Percentiles rank a stretch among this genome's conserved stretches.
Conservation (phyloP, 2,329 filamentous ascomycete genomes). For the Iodosphaeria phyllophila region DNA sequence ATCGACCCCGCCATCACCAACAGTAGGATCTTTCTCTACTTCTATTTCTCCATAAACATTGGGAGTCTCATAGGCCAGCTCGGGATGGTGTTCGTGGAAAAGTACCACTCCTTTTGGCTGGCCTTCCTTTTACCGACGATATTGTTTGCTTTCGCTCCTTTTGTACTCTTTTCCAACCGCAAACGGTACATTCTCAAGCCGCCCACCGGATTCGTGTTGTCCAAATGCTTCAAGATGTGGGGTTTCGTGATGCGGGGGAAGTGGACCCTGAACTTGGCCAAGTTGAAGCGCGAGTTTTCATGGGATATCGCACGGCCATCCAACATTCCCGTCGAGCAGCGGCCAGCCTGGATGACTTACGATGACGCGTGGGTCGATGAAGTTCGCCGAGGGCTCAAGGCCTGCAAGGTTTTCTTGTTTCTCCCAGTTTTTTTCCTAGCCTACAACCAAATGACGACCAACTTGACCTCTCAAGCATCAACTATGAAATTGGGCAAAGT, state of each 20-base stretch:
- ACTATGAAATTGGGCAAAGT: conserved; percentile 27
- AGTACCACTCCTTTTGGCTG: conserved; percentile 43
- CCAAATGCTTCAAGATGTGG: conserved; percentile 37
- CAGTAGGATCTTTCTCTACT: conserved; percentile 48
- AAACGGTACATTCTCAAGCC: conserved; percentile 35
- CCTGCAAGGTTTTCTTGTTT: conserved; percentile 22
- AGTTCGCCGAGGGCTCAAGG: conserved; percentile 29
- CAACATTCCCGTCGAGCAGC: conserved; percentile 19
- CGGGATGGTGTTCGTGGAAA: conserved; percentile 38
- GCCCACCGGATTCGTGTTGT: conserved; percentile 47
- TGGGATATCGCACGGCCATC: conserved; percentile 42
- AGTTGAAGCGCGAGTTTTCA: conserved; percentile 1
- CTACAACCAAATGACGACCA: conserved; percentile 19
- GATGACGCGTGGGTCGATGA: conserved; percentile 51
- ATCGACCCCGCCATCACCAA: conserved; percentile 52
- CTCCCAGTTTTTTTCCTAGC: conserved; percentile 21
- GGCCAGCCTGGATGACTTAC: conserved; percentile 33
- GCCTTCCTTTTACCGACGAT: conserved; percentile 22
- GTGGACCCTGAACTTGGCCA: conserved; percentile 22
- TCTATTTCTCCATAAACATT: conserved; percentile 29
- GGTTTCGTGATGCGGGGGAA: conserved; percentile 29
- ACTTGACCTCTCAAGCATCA: conserved; percentile 17
- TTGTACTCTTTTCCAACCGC: conserved; percentile 35
- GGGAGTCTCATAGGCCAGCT: conserved; percentile 28
- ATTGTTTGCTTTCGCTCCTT: conserved; percentile 39